These are phyloP conservation scores for Aureobasidium leucospermi DNA, from an alignment of 2,329 filamentous ascomycete species.

Conservation along the genomic window DNA sequence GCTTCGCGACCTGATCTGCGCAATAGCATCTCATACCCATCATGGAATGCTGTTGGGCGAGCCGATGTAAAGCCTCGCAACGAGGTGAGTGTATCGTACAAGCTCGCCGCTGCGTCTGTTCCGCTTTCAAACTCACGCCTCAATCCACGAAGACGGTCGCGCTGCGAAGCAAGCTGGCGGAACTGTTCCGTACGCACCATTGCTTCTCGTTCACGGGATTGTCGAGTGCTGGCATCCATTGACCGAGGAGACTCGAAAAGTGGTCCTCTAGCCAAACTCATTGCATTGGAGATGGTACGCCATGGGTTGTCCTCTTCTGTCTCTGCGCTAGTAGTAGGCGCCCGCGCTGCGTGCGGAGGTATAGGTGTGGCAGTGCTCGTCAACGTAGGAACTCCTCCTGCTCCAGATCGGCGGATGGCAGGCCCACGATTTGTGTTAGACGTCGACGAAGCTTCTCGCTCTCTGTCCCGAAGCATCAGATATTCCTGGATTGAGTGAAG, in stretches of 20 bases:
- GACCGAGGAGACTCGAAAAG: slow-evolving; percentile 24
- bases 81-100: slow-evolving; percentile 8
- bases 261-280: slow-evolving; percentile 30
- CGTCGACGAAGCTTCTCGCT: not conserved
- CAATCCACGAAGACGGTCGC: slow-evolving; percentile 8
- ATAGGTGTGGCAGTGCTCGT: not conserved
- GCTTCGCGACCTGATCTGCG: not conserved
- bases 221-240: slow-evolving; percentile 13
- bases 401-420: not conserved
- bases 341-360: slow-evolving; percentile 13
- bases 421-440: not conserved
- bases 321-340: not conserved
- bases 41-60: slow-evolving; percentile 6
- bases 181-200: slow-evolving; percentile 7
- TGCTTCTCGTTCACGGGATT: not conserved
- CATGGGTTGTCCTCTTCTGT: slow-evolving; percentile 34
- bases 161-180: slow-evolving; percentile 4
- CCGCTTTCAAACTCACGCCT: slow-evolving; percentile 8
- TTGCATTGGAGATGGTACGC: slow-evolving; percentile 42
- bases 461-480: slow-evolving; percentile 5
- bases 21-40: slow-evolving; percentile 8
- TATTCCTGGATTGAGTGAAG: slow-evolving; percentile 15
- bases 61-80: not conserved
- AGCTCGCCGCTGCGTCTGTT: slow-evolving; percentile 2
- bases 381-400: not conserved